phyloP scores from a whole-genome alignment of 2,329 filamentous ascomycete genomes.

The Myriangium duriaei region DNA sequence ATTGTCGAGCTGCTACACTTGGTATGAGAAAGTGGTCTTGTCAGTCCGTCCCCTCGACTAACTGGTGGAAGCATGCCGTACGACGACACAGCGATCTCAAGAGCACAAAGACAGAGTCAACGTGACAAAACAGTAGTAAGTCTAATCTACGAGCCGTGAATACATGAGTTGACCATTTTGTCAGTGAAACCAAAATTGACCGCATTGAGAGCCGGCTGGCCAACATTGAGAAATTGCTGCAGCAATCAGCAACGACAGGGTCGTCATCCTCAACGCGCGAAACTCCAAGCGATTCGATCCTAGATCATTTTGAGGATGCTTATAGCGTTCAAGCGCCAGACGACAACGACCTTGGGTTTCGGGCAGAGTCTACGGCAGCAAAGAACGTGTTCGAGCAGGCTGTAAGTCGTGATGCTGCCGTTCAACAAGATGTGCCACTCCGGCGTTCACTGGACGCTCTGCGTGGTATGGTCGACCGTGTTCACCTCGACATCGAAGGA shows the following conservation, averaged over 20 bases:
- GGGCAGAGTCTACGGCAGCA: neutral
- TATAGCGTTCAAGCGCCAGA: too few relatives aligned
- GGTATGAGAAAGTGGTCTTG: neutral
- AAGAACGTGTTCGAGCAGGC: slow-evolving; percentile 4
- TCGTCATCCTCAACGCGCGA: too few relatives aligned
- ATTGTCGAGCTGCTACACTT: slow-evolving; percentile 7
- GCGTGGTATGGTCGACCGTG: slow-evolving; percentile 11
- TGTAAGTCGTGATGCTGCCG: slow-evolving; percentile 8
- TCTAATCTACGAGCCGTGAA: neutral
- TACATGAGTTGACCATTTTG: neutral
- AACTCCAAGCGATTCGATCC: too few relatives aligned
- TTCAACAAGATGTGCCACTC: slow-evolving; percentile 9
- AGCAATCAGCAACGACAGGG: too few relatives aligned
- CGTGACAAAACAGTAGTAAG: slow-evolving; percentile 12
- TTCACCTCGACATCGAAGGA: slow-evolving; percentile 9
- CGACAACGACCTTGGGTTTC: too few relatives aligned
- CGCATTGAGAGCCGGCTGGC: slow-evolving; percentile 14
- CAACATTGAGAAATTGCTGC: slow-evolving; percentile 14
- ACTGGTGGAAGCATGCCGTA: slow-evolving; percentile 9
- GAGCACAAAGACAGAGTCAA: slow-evolving; percentile 10
- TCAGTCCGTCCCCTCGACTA: neutral
- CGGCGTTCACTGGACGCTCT: slow-evolving; percentile 9
- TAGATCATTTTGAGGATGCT: too few relatives aligned
- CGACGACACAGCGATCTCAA: slow-evolving; percentile 4
- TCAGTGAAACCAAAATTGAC: slow-evolving; percentile 17